phyloP scores from a whole-genome alignment of 2,329 filamentous ascomycete genomes.

The Pseudogymnoascus sp. region DNA sequence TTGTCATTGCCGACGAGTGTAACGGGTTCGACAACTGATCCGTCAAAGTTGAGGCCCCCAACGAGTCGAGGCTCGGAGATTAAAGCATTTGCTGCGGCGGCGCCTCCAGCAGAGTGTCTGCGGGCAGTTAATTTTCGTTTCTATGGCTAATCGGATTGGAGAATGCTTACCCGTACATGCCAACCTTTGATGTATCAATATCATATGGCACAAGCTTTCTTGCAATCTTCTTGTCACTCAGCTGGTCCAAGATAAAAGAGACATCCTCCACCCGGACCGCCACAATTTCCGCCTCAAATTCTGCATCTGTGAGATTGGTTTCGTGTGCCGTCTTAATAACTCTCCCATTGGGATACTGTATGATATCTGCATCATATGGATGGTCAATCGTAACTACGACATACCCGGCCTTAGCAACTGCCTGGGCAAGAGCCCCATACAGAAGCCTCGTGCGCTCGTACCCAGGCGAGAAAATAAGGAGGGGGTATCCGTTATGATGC shows the following conservation, averaged over 20 bases:
- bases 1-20: background rate
- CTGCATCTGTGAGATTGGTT: slow-evolving; percentile 10
- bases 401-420: slow-evolving; percentile 34
- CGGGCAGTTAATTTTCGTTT: slow-evolving; percentile 9
- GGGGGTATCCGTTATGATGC: slow-evolving; percentile 11
- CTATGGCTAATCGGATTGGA: background rate
- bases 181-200: background rate
- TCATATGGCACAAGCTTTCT: background rate
- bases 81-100: slow-evolving; percentile 27
- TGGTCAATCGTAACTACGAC: slow-evolving; percentile 38
- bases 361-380: slow-evolving; percentile 34
- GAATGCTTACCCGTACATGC: background rate
- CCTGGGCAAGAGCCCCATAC: slow-evolving; percentile 33
- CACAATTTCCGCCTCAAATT: slow-evolving; percentile 14
- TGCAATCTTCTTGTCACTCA: slow-evolving; percentile 13
- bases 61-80: slow-evolving; percentile 24
- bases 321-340: slow-evolving; percentile 17
- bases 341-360: slow-evolving; percentile 33
- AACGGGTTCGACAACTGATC: slow-evolving; percentile 21
- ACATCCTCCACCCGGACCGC: slow-evolving; percentile 21
- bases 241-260: slow-evolving; percentile 23
- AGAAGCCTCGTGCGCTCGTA: slow-evolving; percentile 29
- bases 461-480: slow-evolving; percentile 33
- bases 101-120: slow-evolving; percentile 21
- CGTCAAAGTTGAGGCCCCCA: slow-evolving; percentile 32